Base-by-base conservation (phyloP, 2,329 filamentous ascomycete species). In the Epichloe sylvatica region DNA sequence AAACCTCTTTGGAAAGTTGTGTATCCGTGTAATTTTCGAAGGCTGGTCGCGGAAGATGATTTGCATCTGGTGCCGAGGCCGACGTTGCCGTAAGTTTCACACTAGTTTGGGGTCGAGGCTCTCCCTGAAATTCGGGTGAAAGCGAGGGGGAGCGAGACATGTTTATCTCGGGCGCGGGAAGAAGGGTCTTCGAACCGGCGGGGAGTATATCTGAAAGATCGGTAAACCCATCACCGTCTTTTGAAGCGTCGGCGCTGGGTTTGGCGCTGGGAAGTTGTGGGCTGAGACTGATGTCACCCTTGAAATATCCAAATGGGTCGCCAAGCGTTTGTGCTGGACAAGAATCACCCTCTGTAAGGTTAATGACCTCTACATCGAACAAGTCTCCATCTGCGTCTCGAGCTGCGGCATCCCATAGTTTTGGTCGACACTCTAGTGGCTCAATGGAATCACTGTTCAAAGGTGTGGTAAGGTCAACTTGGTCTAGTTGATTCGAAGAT, bases 371-470 rank as follows among this genome's bases (percentile, higher is more conserved):
- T 12, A 80, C 62, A 47, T 82, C 76, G 46, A 86, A 70, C 3
- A 90, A 62, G 13, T 77, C 74, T 1, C 84, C 84, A 21, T 80
- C 75, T 0, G 68, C 67, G 58, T 86, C 80, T 54, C 86, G 74
- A 23, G 84, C 78, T 5, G 80, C 82, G 38, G 80, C 82, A 51
- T 74, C 72, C 88, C 88, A 94, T 1, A 92, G 69, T 49, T 75
- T 72, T 5, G 59, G 55, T 25, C 59, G 59, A 23, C 51, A 53
- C 46, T 63, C 60, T 3, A 57, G 53, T 9, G 60, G 59, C 39
- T 68, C 67, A 21, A 67, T 53, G 0, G 56, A 54, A 40, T 69
- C 68, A 51, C 68, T 70, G 25, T 70, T 64, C n/a, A 69, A 51
- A 0, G 61, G 57, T 2, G 62, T 70, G 36, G 53, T 60, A 44